Percentiles rank a stretch among this genome's conserved stretches.
Evolutionary conservation across 2,329 filamentous ascomycete genomes (phyloP).

Genomic region (Botryosphaeria dothidea): DNA sequence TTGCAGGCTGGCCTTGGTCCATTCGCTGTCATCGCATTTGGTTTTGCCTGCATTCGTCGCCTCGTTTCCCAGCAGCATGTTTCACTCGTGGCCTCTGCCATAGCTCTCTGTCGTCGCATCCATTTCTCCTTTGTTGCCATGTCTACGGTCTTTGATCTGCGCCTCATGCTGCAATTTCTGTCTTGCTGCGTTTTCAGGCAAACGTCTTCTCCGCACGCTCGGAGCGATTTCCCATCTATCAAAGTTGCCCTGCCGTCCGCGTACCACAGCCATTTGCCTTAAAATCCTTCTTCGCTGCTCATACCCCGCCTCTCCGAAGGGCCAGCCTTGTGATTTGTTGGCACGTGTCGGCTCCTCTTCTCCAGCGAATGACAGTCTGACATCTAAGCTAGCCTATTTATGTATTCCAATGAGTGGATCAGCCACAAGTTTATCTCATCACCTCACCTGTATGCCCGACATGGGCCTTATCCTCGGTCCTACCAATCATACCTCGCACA

Average conservation of each 20-base stretch:
- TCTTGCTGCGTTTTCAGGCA: not conserved
- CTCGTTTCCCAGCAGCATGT: not conserved
- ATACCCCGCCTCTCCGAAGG: not conserved
- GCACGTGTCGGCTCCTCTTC: not conserved
- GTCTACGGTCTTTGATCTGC: not conserved
- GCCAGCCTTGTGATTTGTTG: not conserved
- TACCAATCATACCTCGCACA: not conserved
- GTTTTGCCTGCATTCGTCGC: slow-evolving; percentile 4
- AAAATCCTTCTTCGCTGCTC: not conserved
- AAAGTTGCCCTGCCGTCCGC: not conserved
- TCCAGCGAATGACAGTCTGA: not conserved
- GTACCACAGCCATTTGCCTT: not conserved
- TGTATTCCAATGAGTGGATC: not conserved
- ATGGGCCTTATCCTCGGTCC: not conserved
- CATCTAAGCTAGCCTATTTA: slow-evolving; percentile 5
- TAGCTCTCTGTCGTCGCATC: not conserved
- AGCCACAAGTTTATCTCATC: slow-evolving; percentile 8
- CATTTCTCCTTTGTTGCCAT: not conserved
- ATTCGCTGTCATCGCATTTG: not conserved
- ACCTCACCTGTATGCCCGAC: not conserved
- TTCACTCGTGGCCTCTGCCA: not conserved
- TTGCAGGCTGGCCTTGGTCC: not conserved
- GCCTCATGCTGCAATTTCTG: not conserved
- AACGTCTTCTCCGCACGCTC: not conserved
- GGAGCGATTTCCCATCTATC: not conserved